Evolutionary conservation across 148 eudicot species (phyloP), one percentile per base, ranked within the genome.

Genomic region (Rhododendron kiyosumense): DNA sequence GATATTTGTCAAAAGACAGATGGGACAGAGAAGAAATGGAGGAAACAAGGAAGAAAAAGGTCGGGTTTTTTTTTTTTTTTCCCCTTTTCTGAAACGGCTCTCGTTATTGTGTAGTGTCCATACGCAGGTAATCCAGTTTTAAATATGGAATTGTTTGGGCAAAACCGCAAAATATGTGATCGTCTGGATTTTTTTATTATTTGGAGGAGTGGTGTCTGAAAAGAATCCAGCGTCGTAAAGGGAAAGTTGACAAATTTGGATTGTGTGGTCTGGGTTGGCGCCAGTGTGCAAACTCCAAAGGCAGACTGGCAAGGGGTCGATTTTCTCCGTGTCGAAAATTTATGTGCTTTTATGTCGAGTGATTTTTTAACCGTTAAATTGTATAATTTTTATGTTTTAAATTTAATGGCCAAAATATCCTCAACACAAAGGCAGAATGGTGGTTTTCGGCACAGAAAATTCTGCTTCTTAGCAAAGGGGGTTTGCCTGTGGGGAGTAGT

Each of bases 301-400:
- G 74, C 73, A 65, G 32, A 65, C 74, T 67, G 74, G 74, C 74
- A 65, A n/a, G n/a, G n/a, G n/a, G n/a, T n/a, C n/a, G n/a, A n/a
- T n/a, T n/a, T n/a, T n/a, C n/a, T n/a, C n/a, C n/a, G n/a, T n/a
- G n/a, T n/a, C n/a, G n/a, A n/a, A n/a, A 41, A 41, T 41, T 41
- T 0, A 41, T 41, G 45, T 41, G 1, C 0, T 1, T 41, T 0
- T 0, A 0, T 5, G 7, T 0, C 0, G 7, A 6, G 45, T 6
- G 0, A 41, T 41, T 6, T 41, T 41, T 41, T 41, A 1, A 0
- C 7, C 1, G 1, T 41, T 6, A 1, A 5, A 41, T 41, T 41
- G 7, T 6, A 7, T 41, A 0, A 41, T 38, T 38, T 38, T 38
- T 38, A 41, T 6, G 1, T 6, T 41, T 6, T 41, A 41, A 41